Percentiles rank a stretch among this genome's conserved stretches.
These are phyloP conservation scores for Ceratocystis cubensis DNA, from an alignment of 2,329 filamentous ascomycete species.

Conservation along the genomic window DNA sequence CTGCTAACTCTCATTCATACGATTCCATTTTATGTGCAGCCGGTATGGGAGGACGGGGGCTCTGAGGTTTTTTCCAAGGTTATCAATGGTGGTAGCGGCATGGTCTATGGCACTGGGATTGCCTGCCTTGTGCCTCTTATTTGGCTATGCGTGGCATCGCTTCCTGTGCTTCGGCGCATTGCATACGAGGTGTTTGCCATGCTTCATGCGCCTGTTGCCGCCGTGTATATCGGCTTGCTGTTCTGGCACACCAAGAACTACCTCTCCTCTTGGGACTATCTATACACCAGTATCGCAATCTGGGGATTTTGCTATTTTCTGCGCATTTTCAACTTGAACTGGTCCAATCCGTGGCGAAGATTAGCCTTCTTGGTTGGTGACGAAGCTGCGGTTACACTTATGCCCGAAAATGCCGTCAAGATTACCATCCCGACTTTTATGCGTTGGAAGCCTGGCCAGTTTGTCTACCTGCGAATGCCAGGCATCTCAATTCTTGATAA, in stretches of 20 bases:
- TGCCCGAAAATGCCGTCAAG: slow-evolving; percentile 91
- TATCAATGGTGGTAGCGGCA: slow-evolving; percentile 50
- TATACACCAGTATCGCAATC: slow-evolving; percentile 68
- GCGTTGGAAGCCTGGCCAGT: slow-evolving; percentile 87
- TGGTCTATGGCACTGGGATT: slow-evolving; percentile 75
- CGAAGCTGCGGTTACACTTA: slow-evolving; percentile 75
- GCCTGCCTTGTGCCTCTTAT: slow-evolving; percentile 69
- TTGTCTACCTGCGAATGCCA: slow-evolving; percentile 88
- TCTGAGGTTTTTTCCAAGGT: slow-evolving; percentile 57
- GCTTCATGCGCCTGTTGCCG: slow-evolving; percentile 68
- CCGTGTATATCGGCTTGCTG: slow-evolving; percentile 68
- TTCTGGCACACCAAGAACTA: slow-evolving; percentile 97
- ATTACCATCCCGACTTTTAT: slow-evolving; percentile 88
- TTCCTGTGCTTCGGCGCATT: slow-evolving; percentile 61
- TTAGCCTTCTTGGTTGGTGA: slow-evolving; percentile 78
- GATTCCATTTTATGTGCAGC: slow-evolving; percentile 79
- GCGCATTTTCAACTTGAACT: slow-evolving; percentile 78
- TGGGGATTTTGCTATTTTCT: slow-evolving; percentile 63
- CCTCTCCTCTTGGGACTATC: slow-evolving; percentile 77
- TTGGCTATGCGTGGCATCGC: slow-evolving; percentile 74
- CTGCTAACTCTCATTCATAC: slow-evolving; percentile 74
- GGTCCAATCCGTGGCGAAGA: slow-evolving; percentile 61
- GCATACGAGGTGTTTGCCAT: slow-evolving; percentile 79
- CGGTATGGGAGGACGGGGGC: slow-evolving; percentile 69
- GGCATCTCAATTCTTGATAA: slow-evolving; percentile 84